A percentile compares a stretch with the other conserved stretches of the same genome.
phyloP scores from a whole-genome alignment of 176 grass and related monocot genomes.

The Lolium rigidum region DNA sequence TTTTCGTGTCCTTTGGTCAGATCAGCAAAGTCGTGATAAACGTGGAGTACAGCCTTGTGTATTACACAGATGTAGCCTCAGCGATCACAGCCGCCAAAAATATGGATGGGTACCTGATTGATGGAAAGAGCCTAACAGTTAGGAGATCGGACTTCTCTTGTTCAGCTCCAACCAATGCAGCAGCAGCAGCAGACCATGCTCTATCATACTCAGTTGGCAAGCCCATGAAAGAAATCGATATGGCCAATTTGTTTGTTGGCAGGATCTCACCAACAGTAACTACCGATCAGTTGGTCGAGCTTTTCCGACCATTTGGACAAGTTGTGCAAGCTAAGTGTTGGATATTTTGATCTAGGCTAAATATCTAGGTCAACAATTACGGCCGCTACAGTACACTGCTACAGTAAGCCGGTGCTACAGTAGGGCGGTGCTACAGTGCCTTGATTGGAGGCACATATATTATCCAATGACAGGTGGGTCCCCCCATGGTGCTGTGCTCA shows the following conservation, averaged over 20 bases:
- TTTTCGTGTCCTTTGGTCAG: constrained; percentile 66
- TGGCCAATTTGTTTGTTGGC: constrained; percentile 62
- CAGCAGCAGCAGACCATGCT: constrained; percentile 25
- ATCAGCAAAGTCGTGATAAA: constrained; percentile 55
- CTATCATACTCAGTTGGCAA: constrained; percentile 39
- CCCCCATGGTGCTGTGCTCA: too few relatives aligned
- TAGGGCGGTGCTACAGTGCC: too few relatives aligned
- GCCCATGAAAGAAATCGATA: constrained; percentile 54
- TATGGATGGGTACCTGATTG: constrained; percentile 65
- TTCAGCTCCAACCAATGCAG: constrained; percentile 28
- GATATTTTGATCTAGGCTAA: too few relatives aligned
- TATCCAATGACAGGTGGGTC: too few relatives aligned
- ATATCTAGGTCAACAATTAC: too few relatives aligned
- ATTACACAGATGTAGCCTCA: constrained; percentile 48
- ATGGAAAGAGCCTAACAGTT: constrained; percentile 60
- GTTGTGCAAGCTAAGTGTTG: constrained; percentile 67
- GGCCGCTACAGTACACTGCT: too few relatives aligned
- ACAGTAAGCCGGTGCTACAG: too few relatives aligned
- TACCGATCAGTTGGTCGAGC: constrained; percentile 49
- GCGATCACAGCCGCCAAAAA: constrained; percentile 42
- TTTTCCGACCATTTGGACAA: constrained; percentile 67
- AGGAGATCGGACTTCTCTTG: constrained; percentile 11
- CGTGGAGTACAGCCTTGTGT: constrained; percentile 54
- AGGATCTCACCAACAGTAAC: constrained; percentile 56
- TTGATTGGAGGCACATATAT: too few relatives aligned